Evolutionary conservation across 2,329 filamentous ascomycete genomes (phyloP).

Genomic region (Nannizziopsis arthrosporioides): DNA sequence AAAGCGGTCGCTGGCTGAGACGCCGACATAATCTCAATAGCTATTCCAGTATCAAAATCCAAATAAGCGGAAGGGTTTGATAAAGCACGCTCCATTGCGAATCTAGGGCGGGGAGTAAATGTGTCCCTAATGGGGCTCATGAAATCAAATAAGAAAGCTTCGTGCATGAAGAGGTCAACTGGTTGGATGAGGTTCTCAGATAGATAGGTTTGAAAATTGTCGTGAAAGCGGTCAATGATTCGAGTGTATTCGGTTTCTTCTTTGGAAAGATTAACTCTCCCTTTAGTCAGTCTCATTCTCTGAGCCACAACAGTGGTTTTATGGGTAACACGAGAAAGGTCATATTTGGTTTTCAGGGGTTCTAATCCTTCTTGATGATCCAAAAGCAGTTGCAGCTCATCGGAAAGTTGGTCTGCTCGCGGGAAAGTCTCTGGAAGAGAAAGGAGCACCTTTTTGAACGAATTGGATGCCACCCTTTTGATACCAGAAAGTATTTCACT

Average conservation of each 20-base stretch:
- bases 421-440: slow-evolving; percentile 26
- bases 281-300: slow-evolving; percentile 47
- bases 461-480: slow-evolving; percentile 43
- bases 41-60: slow-evolving; percentile 33
- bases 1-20: slow-evolving; percentile 49
- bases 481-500: slow-evolving; percentile 42
- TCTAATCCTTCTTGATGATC: slow-evolving; percentile 37
- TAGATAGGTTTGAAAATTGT: slow-evolving; percentile 38
- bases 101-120: slow-evolving; percentile 47
- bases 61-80: slow-evolving; percentile 50
- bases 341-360: slow-evolving; percentile 61
- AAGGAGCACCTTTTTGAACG: slow-evolving; percentile 33
- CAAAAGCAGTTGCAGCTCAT: slow-evolving; percentile 39
- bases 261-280: slow-evolving; percentile 43
- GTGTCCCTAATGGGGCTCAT: slow-evolving; percentile 46
- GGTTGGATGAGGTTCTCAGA: slow-evolving; percentile 37
- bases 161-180: slow-evolving; percentile 42
- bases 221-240: slow-evolving; percentile 39
- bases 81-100: slow-evolving; percentile 49
- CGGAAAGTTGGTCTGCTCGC: slow-evolving; percentile 34
- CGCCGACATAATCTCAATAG: slow-evolving; percentile 33
- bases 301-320: slow-evolving; percentile 50
- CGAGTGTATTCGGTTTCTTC: slow-evolving; percentile 45
- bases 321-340: slow-evolving; percentile 48
- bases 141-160: slow-evolving; percentile 48